Evolutionary conservation across 371 early-diverging fungal species (phyloP), one percentile per base, ranked within the genome.

Genomic region (Mortierella sp.): DNA sequence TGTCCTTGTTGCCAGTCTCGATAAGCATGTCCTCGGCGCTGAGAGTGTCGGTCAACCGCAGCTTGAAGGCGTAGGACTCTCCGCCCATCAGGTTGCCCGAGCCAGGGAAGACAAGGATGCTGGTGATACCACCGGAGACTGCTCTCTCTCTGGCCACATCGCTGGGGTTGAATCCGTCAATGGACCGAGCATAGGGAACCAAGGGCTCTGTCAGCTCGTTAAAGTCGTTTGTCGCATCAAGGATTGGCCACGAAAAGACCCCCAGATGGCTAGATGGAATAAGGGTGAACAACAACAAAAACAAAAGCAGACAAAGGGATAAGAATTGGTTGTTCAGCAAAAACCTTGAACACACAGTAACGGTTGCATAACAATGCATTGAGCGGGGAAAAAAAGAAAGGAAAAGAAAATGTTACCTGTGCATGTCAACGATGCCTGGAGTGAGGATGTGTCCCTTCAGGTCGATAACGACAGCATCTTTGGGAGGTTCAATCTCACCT

Each of bases 371-470:
- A 73, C 44, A 53, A 24, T 9, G 29, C 19, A 31, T 10, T 26
- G 52, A 8, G 2, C 3, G 34, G 29, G 29, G n/a, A 44, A 41
- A 58, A 41, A 58, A 24, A 43, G 37, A 52, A 63, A 47, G 34
- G 16, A 61, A 39, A 14, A 41, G 55, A 44, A 34, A 29, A 10
- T 47, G 37, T 74, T 87, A 92, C 92, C 89, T 89, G 81, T 95
- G 94, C 94, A 92, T 92, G 79, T 95, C 96, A 11, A 96, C 90
- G 31, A 96, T 85, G 24, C 96, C 95, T 1, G 96, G 96, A 14
- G 94, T 93, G 11, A 95, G 87, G 43, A 89, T 88, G 48, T 93
- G 90, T 8, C 92, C 92, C 40, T 85, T 87, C 63, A 91, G 91
- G 73, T 95, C 91, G 26, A 95, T 82, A 26, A 85, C 77, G 22